These are phyloP conservation scores for Claviceps quebecensis DNA, from an alignment of 2,329 filamentous ascomycete genomes.

Conservation along the genomic window DNA sequence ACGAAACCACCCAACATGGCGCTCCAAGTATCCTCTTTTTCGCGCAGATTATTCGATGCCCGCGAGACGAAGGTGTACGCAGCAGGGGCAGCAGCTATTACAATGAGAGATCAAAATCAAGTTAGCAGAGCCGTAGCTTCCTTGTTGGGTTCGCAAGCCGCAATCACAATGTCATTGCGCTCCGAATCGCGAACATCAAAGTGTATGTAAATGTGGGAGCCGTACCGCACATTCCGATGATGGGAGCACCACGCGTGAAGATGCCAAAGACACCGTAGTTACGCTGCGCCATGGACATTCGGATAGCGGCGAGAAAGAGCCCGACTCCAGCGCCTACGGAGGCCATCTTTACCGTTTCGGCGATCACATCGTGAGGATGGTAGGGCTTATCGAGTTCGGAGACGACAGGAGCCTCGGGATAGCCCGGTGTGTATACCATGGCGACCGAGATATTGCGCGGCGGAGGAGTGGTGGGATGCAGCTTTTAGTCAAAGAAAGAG, in stretches of 20 bases:
- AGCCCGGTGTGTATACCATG: constrained; percentile 21
- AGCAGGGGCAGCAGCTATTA: constrained; percentile 46
- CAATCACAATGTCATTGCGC: not conserved
- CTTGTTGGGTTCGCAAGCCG: not conserved
- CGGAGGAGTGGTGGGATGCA: not conserved
- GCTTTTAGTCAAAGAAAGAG: not conserved
- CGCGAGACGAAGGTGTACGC: constrained; percentile 65
- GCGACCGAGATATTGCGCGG: constrained; percentile 8
- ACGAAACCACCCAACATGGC: constrained; percentile 62
- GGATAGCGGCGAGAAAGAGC: constrained; percentile 59
- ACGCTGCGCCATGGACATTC: constrained; percentile 72
- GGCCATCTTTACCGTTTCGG: constrained; percentile 48
- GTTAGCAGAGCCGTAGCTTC: not conserved
- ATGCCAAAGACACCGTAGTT: constrained; percentile 73
- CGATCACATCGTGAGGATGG: constrained; percentile 62
- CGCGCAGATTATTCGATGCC: constrained; percentile 69
- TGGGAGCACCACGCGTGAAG: constrained; percentile 64
- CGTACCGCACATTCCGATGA: constrained; percentile 40
- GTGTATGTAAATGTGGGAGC: not conserved
- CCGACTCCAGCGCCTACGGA: constrained; percentile 54
- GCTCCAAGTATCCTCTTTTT: constrained; percentile 71
- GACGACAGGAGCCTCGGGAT: constrained; percentile 11
- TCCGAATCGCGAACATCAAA: not conserved
- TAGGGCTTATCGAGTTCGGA: constrained; percentile 28
- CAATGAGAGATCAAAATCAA: constrained; percentile 12